Base-by-base conservation (phyloP, 208 protist species). In the Phytomonas sp. region DNA sequence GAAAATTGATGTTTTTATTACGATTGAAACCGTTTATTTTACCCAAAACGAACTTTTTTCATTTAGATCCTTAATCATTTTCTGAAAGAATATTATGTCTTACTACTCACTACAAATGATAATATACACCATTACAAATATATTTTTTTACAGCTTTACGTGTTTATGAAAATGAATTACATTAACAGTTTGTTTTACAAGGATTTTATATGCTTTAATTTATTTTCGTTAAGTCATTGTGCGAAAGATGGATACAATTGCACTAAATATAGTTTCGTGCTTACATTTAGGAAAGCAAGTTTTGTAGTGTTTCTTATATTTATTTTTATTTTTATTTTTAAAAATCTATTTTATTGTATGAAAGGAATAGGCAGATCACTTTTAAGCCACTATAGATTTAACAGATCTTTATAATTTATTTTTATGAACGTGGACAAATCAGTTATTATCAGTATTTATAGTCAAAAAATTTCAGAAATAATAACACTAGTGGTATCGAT, bases 81-180 rank as follows among this genome's bases (percentile, higher is more conserved):
- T 42, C 6, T 75, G 33, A 60, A 65, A 56, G 19, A 23, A 37
- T 49, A 26, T 45, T 40, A 12, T n/a, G 4, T 26, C 34, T 60
- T 49, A 60, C 16, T n/a, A 60, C 59, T 37, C 5, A 11, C 30
- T 62, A 10, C 45, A 16, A 56, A 70, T 67, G 11, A 45, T 71
- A 16, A 32, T 75, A 45, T 63, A 63, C 49, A 65, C 61, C 49
- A 66, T 34, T 45, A 4, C 42, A 3, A 29, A 26, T 45, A 72
- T n/a, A 73, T 36, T 45, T 60, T 62, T 36, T 79, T 71, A 37
- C 60, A 36, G 34, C 62, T 77, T 78, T 56, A 56, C 29, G 63
- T 71, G 45, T 5, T 59, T 60, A 19, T 16, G 29, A 65, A 67
- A 63, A 59, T 26, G 19, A 60, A 12, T 12, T 73, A 36, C 40